Evolutionary conservation across 768 basidiomycete species (phyloP).

Genomic region (Crepidotus variabilis): DNA sequence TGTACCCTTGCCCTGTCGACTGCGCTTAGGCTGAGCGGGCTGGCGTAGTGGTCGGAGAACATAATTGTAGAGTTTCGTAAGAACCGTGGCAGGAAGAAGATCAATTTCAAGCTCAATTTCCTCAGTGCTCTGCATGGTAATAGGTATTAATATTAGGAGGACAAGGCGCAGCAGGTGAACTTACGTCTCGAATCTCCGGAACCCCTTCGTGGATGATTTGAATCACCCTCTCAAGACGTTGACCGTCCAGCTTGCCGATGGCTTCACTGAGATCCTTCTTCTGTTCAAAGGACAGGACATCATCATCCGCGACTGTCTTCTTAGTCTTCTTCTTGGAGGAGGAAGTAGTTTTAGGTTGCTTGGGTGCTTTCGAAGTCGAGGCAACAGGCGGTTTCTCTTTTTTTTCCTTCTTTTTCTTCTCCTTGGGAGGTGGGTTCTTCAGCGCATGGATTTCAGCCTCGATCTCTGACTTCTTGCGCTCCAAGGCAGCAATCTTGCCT

Average conservation of each 20-base stretch:
- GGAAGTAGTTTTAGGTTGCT: conserved; percentile 26
- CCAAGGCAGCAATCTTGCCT: conserved; percentile 77
- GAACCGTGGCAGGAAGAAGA: conserved; percentile 76
- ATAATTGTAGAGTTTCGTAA: conserved; percentile 93
- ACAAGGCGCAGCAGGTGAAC: conserved; percentile 25
- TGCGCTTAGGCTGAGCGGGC: conserved; percentile 57
- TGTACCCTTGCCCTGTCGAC: conserved; percentile 68
- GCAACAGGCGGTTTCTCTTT: conserved; percentile 54
- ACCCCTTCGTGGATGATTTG: conserved; percentile 93
- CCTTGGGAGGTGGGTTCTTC: conserved; percentile 53
- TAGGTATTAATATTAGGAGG: conserved; percentile 11
- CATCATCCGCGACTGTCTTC: conserved; percentile 70
- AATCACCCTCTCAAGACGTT: conserved; percentile 85
- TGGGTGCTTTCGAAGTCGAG: conserved; percentile 61
- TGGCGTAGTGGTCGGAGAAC: conserved; percentile 79
- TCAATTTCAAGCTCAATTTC: conserved; percentile 99
- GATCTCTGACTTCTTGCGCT: conserved; percentile 79
- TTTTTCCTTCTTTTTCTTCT: conserved; percentile 74
- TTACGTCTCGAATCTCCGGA: conserved; percentile 89
- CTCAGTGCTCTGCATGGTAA: conserved; percentile 73
- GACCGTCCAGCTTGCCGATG: conserved; percentile 80
- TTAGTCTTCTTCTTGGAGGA: conserved; percentile 57
- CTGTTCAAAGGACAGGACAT: conserved; percentile 89
- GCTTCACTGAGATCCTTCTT: conserved; percentile 98
- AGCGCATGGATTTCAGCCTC: conserved; percentile 62